Base-by-base conservation (phyloP, 495 filamentous ascomycete genomes). In the Hypoxylon lienhwacheense region DNA sequence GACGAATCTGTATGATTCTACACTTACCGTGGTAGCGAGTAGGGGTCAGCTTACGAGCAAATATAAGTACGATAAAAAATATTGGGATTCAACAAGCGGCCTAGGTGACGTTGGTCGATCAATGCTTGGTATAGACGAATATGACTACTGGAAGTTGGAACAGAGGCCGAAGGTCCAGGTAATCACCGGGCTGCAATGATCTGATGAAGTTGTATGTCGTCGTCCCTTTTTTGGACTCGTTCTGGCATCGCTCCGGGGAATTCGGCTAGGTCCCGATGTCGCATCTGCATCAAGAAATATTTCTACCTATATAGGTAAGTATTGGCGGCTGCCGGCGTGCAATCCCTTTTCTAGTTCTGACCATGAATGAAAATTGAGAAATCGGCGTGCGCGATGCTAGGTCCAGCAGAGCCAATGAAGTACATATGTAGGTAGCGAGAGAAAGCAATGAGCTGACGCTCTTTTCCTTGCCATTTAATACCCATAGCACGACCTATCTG, bases 1-100 rank as follows among this genome's bases (percentile, higher is more conserved):
- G 33, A 45, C 34, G 32, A 28, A 28, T 50, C 22, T 24, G 12
- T 42, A 48, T 24, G 26, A 25, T 37, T 36, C n/a, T 17, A 39
- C 16, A 12, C 20, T 34, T 12, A 26, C 22, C 24, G 22, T 20
- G 15, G 29, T 16, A 34, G 15, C 37, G 45, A 44, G 24, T 33
- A 33, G 45, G 28, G 31, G 20, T n/a, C 19, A 14, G 20, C 36
- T 41, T 33, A 25, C 7, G 16, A 33, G 15, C 26, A 43, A 24
- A 47, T 44, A 17, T 17, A 8, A 26, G n/a, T n/a, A n/a, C n/a
- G n/a, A n/a, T n/a, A 24, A 32, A 22, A 26, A 28, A n/a, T 28
- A 28, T 40, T 35, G 34, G 43, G 29, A 15, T 20, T 15, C 7
- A 19, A 25, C 20, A 12, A 7, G 3, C 22, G 7, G 14, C 16